Base-by-base conservation (phyloP, 2,329 filamentous ascomycete genomes). In the Parafenestella ontariensis region DNA sequence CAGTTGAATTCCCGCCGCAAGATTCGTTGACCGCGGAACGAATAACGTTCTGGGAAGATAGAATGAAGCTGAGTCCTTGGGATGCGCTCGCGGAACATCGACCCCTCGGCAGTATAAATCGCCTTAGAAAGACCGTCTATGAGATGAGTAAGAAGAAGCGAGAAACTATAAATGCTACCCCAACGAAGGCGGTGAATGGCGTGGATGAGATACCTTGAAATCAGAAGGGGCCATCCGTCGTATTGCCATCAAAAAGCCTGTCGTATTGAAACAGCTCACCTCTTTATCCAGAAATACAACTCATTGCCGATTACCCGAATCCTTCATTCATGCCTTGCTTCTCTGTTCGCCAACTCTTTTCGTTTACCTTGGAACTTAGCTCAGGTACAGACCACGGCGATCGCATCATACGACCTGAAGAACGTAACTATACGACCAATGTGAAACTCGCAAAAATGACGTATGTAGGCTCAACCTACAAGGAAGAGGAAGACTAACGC, bases 31-130 rank as follows among this genome's bases (percentile, higher is more conserved):
- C 50, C 4, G 58, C 66, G 1, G 47, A 61, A 37, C 51, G 70
- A 5, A 55, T 64, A 29, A 56, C 60, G 0, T 72, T 66, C 28
- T 74, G 70, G 66, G 71, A 73, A 37, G 66, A 73, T 34, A 54
- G 45, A 2, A 65, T 73, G 69, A 65, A 61, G 46, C 52, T 73
- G 20, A 66, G 62, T 53, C 61, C 61, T 2, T 72, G 69, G 65
- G 56, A 60, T 40, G 66, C 66, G 1, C 46, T 73, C 15, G 58
- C 56, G 1, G 68, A 62, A 15, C 66, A 75, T 45, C 56, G 58
- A 18, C 67, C 68, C 10, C 24, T 72, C 20, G 68, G 69, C 0
- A 66, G 61, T 29, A 67, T 69, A 24, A 71, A 73, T 33, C 44
- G 70, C 5, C 46, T 74, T 41, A 54, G 66, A 15, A 72, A 66